phyloP scores from a whole-genome alignment of 148 eudicot species.

The Diospyros lotus region DNA sequence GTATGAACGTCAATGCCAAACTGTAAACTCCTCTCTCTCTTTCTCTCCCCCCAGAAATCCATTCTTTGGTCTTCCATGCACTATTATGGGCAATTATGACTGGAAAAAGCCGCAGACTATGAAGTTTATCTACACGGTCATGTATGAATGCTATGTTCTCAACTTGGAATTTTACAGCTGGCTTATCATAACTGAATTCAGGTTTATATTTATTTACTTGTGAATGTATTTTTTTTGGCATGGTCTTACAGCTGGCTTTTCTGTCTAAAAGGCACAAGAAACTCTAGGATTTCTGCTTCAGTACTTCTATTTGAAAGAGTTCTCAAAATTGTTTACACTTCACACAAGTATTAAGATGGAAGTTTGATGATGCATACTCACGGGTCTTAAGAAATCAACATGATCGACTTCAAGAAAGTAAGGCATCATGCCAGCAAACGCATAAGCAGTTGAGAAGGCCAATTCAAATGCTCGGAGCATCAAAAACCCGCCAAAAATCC shows the following conservation, averaged over 20 bases:
- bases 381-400: constrained; percentile 91
- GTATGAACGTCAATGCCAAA: neutral
- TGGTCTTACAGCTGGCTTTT: no score
- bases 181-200: neutral
- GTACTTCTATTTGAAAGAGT: neutral
- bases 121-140: neutral
- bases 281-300: neutral
- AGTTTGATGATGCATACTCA: constrained; percentile 30
- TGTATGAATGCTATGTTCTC: neutral
- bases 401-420: constrained; percentile 92
- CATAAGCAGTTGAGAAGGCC: constrained; percentile 87
- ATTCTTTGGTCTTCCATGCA: neutral
- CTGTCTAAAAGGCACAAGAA: neutral
- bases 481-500: constrained; percentile 95
- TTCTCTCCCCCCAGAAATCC: neutral
- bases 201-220: no score
- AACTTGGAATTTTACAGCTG: neutral
- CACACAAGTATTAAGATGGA: neutral
- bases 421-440: constrained; percentile 86
- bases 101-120: no score
- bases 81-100: neutral
- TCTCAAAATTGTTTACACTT: neutral
- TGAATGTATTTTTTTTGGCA: no score
- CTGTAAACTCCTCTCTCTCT: constrained; percentile 2
- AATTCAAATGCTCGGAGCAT: constrained; percentile 97